Percentiles rank a stretch among this genome's conserved stretches.
These are phyloP conservation scores for Jackrogersella multiformis DNA, from an alignment of 495 filamentous ascomycete genomes.

Conservation along the genomic window DNA sequence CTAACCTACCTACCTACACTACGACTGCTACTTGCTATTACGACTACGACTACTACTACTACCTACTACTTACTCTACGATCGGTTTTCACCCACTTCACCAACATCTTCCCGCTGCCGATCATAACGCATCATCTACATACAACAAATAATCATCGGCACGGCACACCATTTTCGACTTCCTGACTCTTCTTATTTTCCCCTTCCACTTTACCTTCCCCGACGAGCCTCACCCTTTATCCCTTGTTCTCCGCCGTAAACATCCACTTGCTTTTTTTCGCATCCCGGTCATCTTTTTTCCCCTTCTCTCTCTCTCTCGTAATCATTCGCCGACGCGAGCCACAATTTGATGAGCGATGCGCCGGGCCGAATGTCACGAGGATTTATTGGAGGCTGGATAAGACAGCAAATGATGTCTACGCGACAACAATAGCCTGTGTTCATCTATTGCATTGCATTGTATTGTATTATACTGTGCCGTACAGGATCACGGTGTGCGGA, in stretches of 20 bases:
- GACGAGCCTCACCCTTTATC: slow-evolving; percentile 6
- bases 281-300: not conserved
- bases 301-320: slow-evolving; percentile 3
- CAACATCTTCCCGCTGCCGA: slow-evolving; percentile 39
- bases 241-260: slow-evolving; percentile 3
- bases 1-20: no score
- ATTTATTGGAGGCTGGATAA: slow-evolving; percentile 50
- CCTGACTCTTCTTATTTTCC: slow-evolving; percentile 19
- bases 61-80: no score
- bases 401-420: slow-evolving; percentile 42
- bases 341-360: slow-evolving; percentile 49
- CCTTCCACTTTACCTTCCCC: not conserved
- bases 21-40: slow-evolving; percentile 4
- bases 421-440: slow-evolving; percentile 43
- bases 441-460: slow-evolving; percentile 26
- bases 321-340: slow-evolving; percentile 41
- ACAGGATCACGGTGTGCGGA: slow-evolving; percentile 23
- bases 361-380: slow-evolving; percentile 46
- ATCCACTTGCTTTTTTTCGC: not conserved
- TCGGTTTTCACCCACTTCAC: slow-evolving; percentile 38
- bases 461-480: slow-evolving; percentile 20
- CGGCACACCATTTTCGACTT: slow-evolving; percentile 21
- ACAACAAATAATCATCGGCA: slow-evolving; percentile 39
- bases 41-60: no score
- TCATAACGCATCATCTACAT: slow-evolving; percentile 43